Percentiles rank a stretch among this genome's conserved stretches.
These are phyloP conservation scores for Vicia faba DNA, from an alignment of 306 rosid species.

Conservation along the genomic window DNA sequence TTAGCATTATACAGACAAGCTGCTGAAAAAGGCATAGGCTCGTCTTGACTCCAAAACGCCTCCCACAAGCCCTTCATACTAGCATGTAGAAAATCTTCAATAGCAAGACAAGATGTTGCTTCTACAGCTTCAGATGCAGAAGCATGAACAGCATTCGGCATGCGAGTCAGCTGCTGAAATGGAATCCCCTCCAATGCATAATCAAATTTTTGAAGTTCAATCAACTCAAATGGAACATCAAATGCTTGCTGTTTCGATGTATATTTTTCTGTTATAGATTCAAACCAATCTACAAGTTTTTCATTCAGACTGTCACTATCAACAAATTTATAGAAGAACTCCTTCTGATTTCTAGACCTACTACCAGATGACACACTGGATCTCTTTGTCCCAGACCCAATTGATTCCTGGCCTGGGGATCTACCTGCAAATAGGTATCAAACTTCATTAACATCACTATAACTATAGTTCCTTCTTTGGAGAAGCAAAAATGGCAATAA, in stretches of 20 bases:
- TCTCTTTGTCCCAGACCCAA: constrained; percentile 90
- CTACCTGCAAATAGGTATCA: constrained; percentile 59
- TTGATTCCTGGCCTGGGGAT: constrained; percentile 86
- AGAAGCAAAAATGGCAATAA: constrained; percentile 4
- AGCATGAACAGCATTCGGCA: constrained; percentile 84
- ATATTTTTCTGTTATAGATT: constrained; percentile 50
- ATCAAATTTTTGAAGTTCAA: constrained; percentile 95
- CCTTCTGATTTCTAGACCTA: constrained; percentile 72
- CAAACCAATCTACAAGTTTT: constrained; percentile 82
- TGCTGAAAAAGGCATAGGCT: constrained; percentile 89
- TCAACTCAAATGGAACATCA: constrained; percentile 89
- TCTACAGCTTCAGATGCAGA: constrained; percentile 84
- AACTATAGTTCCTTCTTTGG: not conserved
- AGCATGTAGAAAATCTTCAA: constrained; percentile 95
- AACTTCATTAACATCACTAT: constrained; percentile 32
- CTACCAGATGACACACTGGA: constrained; percentile 81
- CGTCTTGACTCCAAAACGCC: constrained; percentile 93
- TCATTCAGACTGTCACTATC: constrained; percentile 61
- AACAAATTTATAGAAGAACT: constrained; percentile 75
- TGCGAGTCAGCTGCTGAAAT: constrained; percentile 93
- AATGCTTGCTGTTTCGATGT: constrained; percentile 57
- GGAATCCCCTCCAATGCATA: constrained; percentile 95
- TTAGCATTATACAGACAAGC: constrained; percentile 71
- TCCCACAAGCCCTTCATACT: constrained; percentile 93
- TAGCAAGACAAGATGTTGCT: constrained; percentile 87